Percentiles rank a stretch among this genome's conserved stretches.
These are phyloP conservation scores for Leucosporidium creatinivorum DNA, from an alignment of 768 basidiomycete species.

Conservation along the genomic window DNA sequence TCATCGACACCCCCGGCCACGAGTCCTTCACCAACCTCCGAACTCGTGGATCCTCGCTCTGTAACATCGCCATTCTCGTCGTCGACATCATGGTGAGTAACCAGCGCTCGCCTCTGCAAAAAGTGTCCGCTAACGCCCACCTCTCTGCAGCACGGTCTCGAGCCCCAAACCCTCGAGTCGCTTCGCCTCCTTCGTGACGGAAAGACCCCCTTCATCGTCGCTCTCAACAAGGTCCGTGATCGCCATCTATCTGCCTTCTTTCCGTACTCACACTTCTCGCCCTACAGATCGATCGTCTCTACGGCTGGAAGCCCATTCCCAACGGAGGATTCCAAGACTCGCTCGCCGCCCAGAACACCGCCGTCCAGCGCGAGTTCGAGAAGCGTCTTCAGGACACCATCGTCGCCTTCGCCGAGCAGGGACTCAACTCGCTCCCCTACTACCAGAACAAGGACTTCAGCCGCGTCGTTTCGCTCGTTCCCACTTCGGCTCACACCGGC, in stretches of 20 bases:
- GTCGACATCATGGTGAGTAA: slow-evolving; percentile 85
- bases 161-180: slow-evolving; percentile 96
- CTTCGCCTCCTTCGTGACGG: slow-evolving; percentile 80
- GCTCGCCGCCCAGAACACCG: slow-evolving; percentile 65
- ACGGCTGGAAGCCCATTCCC: slow-evolving; percentile 84
- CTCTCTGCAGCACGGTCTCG: slow-evolving; percentile 71
- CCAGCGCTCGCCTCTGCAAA: neutral
- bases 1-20: slow-evolving; percentile 99
- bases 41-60: slow-evolving; percentile 87
- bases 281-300: slow-evolving; percentile 87
- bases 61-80: slow-evolving; percentile 97
- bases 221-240: slow-evolving; percentile 80
- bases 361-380: slow-evolving; percentile 86
- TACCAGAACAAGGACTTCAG: slow-evolving; percentile 96
- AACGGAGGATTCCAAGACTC: slow-evolving; percentile 90
- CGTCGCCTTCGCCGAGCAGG: slow-evolving; percentile 94
- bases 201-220: slow-evolving; percentile 98
- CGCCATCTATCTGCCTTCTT: neutral
- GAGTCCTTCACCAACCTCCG: slow-evolving; percentile 98
- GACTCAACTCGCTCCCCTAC: slow-evolving; percentile 87
- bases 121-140: slow-evolving; percentile 11
- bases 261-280: neutral
- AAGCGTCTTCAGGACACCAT: slow-evolving; percentile 76
- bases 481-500: slow-evolving; percentile 94
- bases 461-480: slow-evolving; percentile 89